Evolutionary conservation across 192 early-diverging fungal species (phyloP).

Genomic region (Chytriomyces sp.): DNA sequence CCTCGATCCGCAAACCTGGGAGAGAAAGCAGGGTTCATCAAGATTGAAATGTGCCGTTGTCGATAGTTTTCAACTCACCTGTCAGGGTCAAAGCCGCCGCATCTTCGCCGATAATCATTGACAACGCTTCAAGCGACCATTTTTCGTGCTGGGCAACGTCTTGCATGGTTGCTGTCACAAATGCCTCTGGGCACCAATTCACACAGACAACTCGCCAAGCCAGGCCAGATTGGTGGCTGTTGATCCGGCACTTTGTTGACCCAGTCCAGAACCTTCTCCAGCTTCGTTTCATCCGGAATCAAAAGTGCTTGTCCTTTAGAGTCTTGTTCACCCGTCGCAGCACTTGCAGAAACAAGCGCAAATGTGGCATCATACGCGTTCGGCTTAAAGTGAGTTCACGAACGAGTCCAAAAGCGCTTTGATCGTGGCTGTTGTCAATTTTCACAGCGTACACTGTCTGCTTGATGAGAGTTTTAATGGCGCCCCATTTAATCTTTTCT

Average conservation of each 20-base stretch:
- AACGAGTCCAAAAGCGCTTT: constrained; percentile 83
- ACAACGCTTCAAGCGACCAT: constrained; percentile 85
- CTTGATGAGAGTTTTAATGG: constrained; percentile 81
- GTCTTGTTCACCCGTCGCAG: constrained; percentile 33
- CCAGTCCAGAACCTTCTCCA: constrained; percentile 90
- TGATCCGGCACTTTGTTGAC: constrained; percentile 82
- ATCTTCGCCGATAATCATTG: constrained; percentile 22
- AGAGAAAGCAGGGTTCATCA: neutral
- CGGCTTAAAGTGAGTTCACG: constrained; percentile 76
- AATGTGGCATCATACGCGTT: constrained; percentile 82
- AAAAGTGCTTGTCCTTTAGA: constrained; percentile 46
- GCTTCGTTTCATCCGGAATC: constrained; percentile 85
- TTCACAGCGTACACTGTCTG: constrained; percentile 96
- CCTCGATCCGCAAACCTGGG: constrained; percentile 49
- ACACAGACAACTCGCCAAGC: constrained; percentile 59
- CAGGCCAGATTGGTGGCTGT: constrained; percentile 97
- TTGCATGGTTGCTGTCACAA: constrained; percentile 89
- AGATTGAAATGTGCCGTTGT: neutral
- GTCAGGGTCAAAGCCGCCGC: constrained; percentile 39
- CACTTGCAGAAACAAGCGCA: constrained; percentile 64
- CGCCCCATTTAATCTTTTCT: constrained; percentile 94
- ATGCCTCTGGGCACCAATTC: constrained; percentile 90
- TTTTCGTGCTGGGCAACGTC: constrained; percentile 71
- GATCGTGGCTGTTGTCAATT: constrained; percentile 90
- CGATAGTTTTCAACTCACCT: constrained; percentile 32